Evolutionary conservation across 1,139 yeast genomes (phyloP).

Genomic region (Hansenula sp.): DNA sequence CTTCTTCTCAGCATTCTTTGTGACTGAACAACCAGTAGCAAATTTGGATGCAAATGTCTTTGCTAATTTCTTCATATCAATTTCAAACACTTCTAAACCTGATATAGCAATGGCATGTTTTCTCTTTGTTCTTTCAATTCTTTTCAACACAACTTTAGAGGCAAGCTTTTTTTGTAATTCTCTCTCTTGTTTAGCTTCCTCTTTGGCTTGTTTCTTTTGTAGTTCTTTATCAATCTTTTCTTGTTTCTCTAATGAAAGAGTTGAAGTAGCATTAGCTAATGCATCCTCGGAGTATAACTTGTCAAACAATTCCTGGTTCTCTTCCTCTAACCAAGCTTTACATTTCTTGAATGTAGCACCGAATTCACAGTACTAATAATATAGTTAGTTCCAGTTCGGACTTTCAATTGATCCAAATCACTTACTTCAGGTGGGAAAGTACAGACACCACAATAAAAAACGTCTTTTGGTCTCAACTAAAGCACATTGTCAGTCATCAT

Average conservation of each 20-base stretch:
- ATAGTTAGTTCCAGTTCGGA: conserved; percentile 4
- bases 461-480: conserved; percentile 34
- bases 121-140: conserved; percentile 87
- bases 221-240: conserved; percentile 78
- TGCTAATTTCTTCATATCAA: conserved; percentile 86
- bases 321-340: conserved; percentile 71
- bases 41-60: conserved; percentile 91
- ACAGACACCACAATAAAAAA: conserved; percentile 79
- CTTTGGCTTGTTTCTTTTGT: conserved; percentile 82
- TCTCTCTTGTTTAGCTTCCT: conserved; percentile 83
- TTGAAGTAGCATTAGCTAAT: conserved; percentile 21
- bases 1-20: conserved; percentile 85
- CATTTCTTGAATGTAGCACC: conserved; percentile 81
- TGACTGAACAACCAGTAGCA: conserved; percentile 96
- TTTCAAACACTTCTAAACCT: conserved; percentile 84
- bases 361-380: conserved; percentile 70
- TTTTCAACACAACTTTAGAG: conserved; percentile 75
- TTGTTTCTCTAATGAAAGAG: conserved; percentile 54
- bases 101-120: conserved; percentile 84
- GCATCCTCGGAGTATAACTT: conserved; percentile 58
- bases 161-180: conserved; percentile 75
- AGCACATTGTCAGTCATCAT: conserved; percentile 3
- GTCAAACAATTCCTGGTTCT: conserved; percentile 52
- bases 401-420: too few relatives aligned
- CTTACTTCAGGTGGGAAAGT: conserved; percentile 72